These are phyloP conservation scores for Alternaria incomplexa DNA, from an alignment of 2,329 filamentous ascomycete species.

Conservation along the genomic window DNA sequence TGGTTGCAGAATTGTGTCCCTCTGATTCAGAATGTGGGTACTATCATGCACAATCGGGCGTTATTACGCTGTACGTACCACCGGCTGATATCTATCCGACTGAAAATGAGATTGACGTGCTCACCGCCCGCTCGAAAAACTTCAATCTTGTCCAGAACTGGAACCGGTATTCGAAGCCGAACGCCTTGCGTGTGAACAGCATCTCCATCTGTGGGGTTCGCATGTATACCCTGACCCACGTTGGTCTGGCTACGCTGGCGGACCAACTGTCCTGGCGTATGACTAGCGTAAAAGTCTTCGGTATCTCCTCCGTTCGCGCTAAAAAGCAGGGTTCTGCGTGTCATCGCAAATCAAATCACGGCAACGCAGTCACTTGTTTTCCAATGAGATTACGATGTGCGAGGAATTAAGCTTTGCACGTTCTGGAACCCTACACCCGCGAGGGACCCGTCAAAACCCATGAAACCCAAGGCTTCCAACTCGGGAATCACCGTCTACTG, in stretches of 20 bases:
- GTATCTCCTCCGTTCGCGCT: constrained; percentile 5
- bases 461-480: neutral
- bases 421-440: neutral
- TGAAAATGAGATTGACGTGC: neutral
- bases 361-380: neutral
- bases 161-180: constrained; percentile 6
- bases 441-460: neutral
- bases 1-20: neutral
- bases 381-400: neutral
- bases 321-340: neutral
- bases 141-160: neutral
- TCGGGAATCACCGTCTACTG: neutral
- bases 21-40: constrained; percentile 2
- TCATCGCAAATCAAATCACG: neutral
- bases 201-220: constrained; percentile 5
- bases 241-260: constrained; percentile 1
- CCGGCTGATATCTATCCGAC: constrained; percentile 3
- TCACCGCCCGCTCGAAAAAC: constrained; percentile 2
- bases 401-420: neutral
- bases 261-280: constrained; percentile 1
- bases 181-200: neutral
- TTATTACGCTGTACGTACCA: constrained; percentile 1
- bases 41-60: constrained; percentile 3
- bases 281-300: neutral
- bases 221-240: constrained; percentile 2